phyloP scores from a whole-genome alignment of 257 asterid species.

The Jaltomata sinuosa region DNA sequence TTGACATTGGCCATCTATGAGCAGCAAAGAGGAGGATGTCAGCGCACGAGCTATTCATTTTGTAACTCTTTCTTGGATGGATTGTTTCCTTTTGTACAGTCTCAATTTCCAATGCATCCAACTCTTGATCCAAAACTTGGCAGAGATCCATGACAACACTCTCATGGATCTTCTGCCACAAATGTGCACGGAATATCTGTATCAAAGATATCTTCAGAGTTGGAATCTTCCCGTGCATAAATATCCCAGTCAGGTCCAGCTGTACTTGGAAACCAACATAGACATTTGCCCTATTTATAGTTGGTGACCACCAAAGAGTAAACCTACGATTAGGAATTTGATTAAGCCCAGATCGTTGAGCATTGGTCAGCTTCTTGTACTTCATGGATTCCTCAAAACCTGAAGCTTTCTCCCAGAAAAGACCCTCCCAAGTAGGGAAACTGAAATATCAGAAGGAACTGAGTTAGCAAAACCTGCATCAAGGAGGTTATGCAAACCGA shows the following conservation, averaged over 20 bases:
- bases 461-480: background rate
- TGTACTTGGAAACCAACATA: constrained; percentile 99
- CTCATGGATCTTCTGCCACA: constrained; percentile 99
- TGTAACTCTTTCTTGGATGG: constrained; percentile 98
- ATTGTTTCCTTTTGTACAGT: constrained; percentile 99
- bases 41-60: constrained; percentile 99
- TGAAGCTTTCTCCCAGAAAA: constrained; percentile 99
- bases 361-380: constrained; percentile 93
- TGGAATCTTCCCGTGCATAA: constrained; percentile 99
- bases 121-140: constrained; percentile 98
- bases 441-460: constrained; percentile 30
- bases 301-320: constrained; percentile 99
- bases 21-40: constrained; percentile 97
- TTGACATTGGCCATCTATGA: constrained; percentile 99
- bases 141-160: constrained; percentile 99
- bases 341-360: constrained; percentile 97
- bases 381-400: constrained; percentile 99
- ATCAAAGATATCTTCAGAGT: constrained; percentile 92
- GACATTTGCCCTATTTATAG: constrained; percentile 93
- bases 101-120: constrained; percentile 95
- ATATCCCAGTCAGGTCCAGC: constrained; percentile 96
- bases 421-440: constrained; percentile 99
- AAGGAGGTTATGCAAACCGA: background rate
- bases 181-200: constrained; percentile 99
- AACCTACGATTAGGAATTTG: constrained; percentile 95